Percentiles rank a stretch among this genome's conserved stretches.
Evolutionary conservation across 2,329 filamentous ascomycete species (phyloP).

Genomic region (Sarocladiaceae sp.): DNA sequence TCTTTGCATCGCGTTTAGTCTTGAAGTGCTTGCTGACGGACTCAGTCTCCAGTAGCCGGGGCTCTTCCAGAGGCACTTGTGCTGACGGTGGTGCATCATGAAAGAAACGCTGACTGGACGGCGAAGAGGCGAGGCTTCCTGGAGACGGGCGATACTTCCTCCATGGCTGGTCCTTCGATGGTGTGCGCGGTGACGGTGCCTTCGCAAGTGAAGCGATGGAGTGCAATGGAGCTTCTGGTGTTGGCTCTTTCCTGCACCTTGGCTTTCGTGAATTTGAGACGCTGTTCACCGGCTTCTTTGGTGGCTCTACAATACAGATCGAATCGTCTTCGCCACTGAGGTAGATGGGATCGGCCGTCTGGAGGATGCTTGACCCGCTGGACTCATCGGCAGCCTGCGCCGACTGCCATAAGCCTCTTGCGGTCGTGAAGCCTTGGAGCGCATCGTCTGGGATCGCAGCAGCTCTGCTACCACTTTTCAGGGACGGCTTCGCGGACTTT

Average conservation of each 20-base stretch:
- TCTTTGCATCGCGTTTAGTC: conserved; percentile 14
- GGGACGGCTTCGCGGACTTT: conserved; percentile 14
- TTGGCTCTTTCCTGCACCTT: conserved; percentile 14
- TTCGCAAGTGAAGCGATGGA: too few species aligned
- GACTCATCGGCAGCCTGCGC: conserved; percentile 19
- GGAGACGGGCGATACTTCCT: conserved; percentile 27
- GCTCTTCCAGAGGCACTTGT: neutral
- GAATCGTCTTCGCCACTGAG: conserved; percentile 13
- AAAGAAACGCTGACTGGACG: neutral
- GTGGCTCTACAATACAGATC: conserved; percentile 17
- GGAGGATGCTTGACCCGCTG: neutral
- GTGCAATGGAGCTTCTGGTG: neutral
- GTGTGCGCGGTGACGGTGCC: neutral
- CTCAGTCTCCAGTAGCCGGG: conserved; percentile 15
- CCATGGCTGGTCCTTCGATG: conserved; percentile 25
- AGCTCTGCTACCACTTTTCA: conserved; percentile 30
- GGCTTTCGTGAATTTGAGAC: conserved; percentile 13
- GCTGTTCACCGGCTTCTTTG: conserved; percentile 14
- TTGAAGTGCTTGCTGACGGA: conserved; percentile 29
- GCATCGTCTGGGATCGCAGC: conserved; percentile 30
- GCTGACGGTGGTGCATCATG: conserved; percentile 4
- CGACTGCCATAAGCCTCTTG: conserved; percentile 29
- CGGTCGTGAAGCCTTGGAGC: conserved; percentile 33
- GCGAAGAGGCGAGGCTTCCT: neutral
- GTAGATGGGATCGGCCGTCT: conserved; percentile 3